A percentile compares a stretch with the other conserved stretches of the same genome.
Conservation (phyloP, 192 early-diverging fungal genomes). For the Tieghemiomyces parasiticus region DNA sequence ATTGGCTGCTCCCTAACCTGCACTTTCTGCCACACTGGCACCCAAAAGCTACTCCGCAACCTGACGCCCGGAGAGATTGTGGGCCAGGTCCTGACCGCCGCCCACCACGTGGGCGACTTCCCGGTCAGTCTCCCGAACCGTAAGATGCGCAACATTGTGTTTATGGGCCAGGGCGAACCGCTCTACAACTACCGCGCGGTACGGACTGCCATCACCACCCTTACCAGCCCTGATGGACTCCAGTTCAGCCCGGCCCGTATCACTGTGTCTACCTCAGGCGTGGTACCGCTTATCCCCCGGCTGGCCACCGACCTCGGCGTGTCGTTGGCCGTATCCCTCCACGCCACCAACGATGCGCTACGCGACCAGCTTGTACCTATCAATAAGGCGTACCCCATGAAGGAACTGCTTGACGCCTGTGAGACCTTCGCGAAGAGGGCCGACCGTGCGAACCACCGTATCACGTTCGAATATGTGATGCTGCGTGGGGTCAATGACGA, state of each 20-base stretch:
- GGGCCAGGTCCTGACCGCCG: conserved; percentile 52
- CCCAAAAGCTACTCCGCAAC: conserved; percentile 65
- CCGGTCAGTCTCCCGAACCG: conserved; percentile 29
- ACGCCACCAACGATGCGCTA: conserved; percentile 63
- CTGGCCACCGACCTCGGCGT: conserved; percentile 53
- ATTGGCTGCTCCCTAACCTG: conserved; percentile 78
- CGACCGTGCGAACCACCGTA: conserved; percentile 39
- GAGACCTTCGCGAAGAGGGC: conserved; percentile 37
- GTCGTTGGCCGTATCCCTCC: conserved; percentile 66
- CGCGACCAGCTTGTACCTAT: conserved; percentile 70
- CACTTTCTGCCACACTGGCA: conserved; percentile 83
- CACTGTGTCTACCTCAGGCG: conserved; percentile 70
- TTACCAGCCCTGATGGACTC: conserved; percentile 42
- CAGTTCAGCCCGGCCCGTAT: conserved; percentile 57
- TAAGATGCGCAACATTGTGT: conserved; percentile 65
- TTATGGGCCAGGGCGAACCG: conserved; percentile 91
- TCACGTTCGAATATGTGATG: conserved; percentile 92
- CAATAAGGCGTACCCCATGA: conserved; percentile 68
- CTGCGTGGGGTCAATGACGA: conserved; percentile 70
- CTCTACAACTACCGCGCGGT: conserved; percentile 66
- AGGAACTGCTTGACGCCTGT: conserved; percentile 52
- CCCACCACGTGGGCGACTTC: conserved; percentile 41
- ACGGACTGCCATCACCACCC: conserved; percentile 35
- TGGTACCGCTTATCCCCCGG: conserved; percentile 66
- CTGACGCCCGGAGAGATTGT: conserved; percentile 54